Evolutionary conservation across 2,329 filamentous ascomycete species (phyloP).

Genomic region (Sporothrix variecibatus): DNA sequence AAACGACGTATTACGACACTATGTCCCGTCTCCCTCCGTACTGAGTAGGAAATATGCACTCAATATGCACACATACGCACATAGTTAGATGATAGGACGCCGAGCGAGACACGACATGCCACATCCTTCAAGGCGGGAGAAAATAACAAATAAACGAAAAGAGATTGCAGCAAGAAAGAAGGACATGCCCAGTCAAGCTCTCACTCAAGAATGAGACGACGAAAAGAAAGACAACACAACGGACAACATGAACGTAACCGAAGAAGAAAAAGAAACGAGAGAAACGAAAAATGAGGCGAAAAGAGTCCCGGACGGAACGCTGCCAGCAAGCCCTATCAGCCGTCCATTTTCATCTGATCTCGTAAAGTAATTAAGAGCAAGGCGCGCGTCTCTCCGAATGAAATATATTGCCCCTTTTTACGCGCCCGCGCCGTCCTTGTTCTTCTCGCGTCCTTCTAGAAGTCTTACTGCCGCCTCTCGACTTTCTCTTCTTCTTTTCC

Average conservation of each 20-base stretch:
- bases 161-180: neutral
- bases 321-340: neutral
- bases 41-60: too few relatives aligned
- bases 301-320: neutral
- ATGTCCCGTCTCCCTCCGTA: neutral
- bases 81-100: neutral
- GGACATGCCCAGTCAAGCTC: neutral
- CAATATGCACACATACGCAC: neutral
- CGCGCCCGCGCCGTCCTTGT: neutral
- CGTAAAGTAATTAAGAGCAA: neutral
- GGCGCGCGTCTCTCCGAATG: neutral
- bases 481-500: neutral
- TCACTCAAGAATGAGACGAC: neutral
- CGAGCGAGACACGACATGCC: conserved; percentile 13
- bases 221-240: neutral
- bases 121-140: neutral
- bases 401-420: neutral
- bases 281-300: neutral
- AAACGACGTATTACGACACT: neutral
- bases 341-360: neutral
- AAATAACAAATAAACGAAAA: neutral
- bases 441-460: conserved; percentile 2
- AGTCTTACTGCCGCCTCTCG: neutral
- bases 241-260: neutral
- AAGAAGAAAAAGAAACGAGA: neutral